Conservation (phyloP, 2,329 filamentous ascomycete genomes). For the Epichloe gansuensis region DNA sequence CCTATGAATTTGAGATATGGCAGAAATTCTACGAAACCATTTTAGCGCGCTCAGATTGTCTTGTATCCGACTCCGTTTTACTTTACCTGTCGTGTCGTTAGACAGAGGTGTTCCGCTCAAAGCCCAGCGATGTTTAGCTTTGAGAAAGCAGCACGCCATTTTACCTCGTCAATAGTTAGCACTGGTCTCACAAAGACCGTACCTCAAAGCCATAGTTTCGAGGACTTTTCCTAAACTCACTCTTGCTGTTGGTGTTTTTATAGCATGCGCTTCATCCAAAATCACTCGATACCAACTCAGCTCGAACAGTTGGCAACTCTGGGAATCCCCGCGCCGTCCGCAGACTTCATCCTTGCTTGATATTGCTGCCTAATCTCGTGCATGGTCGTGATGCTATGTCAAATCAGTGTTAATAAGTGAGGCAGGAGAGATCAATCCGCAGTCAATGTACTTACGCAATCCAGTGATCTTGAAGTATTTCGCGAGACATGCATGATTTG, state of each 20-base stretch:
- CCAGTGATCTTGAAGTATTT: not conserved
- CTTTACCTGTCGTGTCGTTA: constrained; percentile 19
- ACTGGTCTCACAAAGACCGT: not conserved
- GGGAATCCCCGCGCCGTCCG: not conserved
- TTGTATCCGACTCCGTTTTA: not conserved
- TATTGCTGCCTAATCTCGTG: constrained; percentile 13
- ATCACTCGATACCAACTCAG: constrained; percentile 37
- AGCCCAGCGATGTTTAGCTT: constrained; percentile 21
- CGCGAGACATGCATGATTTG: not conserved
- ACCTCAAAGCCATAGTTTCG: not conserved
- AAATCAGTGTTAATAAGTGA: not conserved
- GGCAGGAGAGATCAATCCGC: too few relatives aligned
- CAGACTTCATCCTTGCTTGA: too few relatives aligned
- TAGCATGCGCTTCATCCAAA: constrained; percentile 43
- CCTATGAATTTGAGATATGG: constrained; percentile 23
- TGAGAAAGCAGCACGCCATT: constrained; percentile 14
- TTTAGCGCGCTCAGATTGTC: not conserved
- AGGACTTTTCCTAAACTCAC: constrained; percentile 13
- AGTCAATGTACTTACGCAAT: not conserved
- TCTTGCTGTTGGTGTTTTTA: constrained; percentile 34
- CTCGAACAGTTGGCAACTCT: not conserved
- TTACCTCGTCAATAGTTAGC: not conserved
- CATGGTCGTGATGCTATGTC: constrained; percentile 19
- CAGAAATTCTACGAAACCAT: constrained; percentile 19
- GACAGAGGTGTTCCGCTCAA: constrained; percentile 25